Conservation (phyloP, 768 basidiomycete genomes). For the Termitomyces sp. region DNA sequence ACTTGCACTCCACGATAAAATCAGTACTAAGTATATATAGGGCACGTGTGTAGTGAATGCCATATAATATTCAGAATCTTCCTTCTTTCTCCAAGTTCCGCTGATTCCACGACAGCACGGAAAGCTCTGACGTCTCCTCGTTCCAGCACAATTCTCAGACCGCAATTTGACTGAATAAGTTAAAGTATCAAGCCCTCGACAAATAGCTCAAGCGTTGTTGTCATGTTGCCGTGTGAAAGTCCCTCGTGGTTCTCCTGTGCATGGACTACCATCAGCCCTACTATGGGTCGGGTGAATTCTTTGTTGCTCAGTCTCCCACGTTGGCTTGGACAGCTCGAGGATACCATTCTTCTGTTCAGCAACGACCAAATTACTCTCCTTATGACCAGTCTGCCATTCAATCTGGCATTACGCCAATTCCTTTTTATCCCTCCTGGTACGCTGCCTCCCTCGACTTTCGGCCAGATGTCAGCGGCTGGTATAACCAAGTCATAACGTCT, state of each 20-base stretch:
- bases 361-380: background rate
- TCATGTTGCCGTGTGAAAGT: background rate
- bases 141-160: too few relatives aligned
- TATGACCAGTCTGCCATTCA: background rate
- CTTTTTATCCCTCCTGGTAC: background rate
- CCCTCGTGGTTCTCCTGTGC: background rate
- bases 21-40: too few relatives aligned
- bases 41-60: too few relatives aligned
- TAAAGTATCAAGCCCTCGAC: background rate
- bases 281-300: conserved; percentile 1
- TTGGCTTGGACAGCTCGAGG: background rate
- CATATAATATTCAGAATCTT: too few relatives aligned
- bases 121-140: too few relatives aligned
- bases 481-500: background rate
- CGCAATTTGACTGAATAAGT: background rate
- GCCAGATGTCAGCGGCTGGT: conserved; percentile 14
- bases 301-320: background rate
- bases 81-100: too few relatives aligned
- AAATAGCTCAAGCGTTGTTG: too few relatives aligned
- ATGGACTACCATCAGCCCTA: conserved; percentile 12
- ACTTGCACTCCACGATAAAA: too few relatives aligned
- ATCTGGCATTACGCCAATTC: background rate
- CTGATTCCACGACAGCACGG: too few relatives aligned
- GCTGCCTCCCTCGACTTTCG: background rate
- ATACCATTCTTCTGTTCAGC: background rate